Conservation (phyloP, 1,284 basidiomycete species). For the Coniophora puteana region DNA sequence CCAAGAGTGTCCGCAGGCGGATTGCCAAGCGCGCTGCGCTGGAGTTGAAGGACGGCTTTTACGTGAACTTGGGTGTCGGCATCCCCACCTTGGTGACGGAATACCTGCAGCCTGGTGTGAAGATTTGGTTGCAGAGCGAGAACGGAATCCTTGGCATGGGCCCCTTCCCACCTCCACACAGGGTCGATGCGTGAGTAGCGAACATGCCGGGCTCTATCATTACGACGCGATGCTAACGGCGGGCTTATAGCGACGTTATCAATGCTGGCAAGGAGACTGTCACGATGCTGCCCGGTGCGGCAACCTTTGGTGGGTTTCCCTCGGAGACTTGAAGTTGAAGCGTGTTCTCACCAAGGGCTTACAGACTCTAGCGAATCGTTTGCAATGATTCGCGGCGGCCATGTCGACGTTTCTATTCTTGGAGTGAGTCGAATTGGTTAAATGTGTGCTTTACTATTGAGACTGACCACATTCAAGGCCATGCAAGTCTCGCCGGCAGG, state of each 20-base stretch:
- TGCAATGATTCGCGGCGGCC: slow-evolving; percentile 92
- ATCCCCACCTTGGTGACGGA: slow-evolving; percentile 90
- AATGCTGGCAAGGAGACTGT: slow-evolving; percentile 96
- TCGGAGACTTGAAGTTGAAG: background rate
- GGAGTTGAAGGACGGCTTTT: slow-evolving; percentile 86
- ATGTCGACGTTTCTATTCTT: slow-evolving; percentile 89
- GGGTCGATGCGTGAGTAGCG: slow-evolving; percentile 77
- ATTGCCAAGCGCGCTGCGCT: slow-evolving; percentile 87
- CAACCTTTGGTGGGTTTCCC: slow-evolving; percentile 68
- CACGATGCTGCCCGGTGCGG: slow-evolving; percentile 85
- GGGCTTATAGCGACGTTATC: slow-evolving; percentile 68
- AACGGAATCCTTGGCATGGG: slow-evolving; percentile 95
- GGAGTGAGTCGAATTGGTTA: slow-evolving; percentile 41
- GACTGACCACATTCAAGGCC: slow-evolving; percentile 52
- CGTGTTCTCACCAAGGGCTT: slow-evolving; percentile 11
- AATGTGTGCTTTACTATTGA: slow-evolving; percentile 7
- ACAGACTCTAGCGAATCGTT: slow-evolving; percentile 85
- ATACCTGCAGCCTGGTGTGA: slow-evolving; percentile 69
- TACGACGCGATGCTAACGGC: slow-evolving; percentile 3
- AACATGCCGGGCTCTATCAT: slow-evolving; percentile 5
- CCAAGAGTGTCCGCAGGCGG: slow-evolving; percentile 56
- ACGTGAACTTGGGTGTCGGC: slow-evolving; percentile 74
- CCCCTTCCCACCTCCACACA: slow-evolving; percentile 79
- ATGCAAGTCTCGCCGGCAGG: slow-evolving; percentile 91
- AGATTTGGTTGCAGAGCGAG: slow-evolving; percentile 90